Conservation (phyloP, 2,329 filamentous ascomycete species). For the Aureobasidium subglaciale region DNA sequence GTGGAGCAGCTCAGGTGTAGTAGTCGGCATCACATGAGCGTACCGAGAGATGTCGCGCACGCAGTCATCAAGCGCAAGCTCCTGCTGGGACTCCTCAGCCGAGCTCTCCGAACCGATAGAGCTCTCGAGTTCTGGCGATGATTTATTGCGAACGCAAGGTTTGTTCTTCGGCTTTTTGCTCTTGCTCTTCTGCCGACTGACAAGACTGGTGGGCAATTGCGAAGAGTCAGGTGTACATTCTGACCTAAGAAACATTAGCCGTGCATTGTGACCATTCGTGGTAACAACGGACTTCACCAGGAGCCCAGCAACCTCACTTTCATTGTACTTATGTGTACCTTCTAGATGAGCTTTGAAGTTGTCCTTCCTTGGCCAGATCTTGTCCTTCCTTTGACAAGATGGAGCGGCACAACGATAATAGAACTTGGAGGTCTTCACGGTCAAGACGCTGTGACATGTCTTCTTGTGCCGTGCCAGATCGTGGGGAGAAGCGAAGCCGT, state of each 20-base stretch:
- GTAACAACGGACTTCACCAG: background rate
- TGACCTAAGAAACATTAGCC: background rate
- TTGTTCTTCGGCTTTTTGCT: background rate
- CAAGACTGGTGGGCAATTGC: background rate
- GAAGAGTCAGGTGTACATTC: background rate
- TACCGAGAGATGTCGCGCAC: too few species aligned
- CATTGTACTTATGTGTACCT: slow-evolving; percentile 7
- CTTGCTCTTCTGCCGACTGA: background rate
- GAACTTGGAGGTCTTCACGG: slow-evolving; percentile 8
- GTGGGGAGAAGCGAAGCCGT: slow-evolving; percentile 11
- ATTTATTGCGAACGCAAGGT: background rate
- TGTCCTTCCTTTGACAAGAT: slow-evolving; percentile 10
- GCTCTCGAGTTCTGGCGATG: background rate
- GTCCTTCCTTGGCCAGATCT: slow-evolving; percentile 12
- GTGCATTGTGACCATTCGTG: background rate
- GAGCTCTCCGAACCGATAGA: background rate
- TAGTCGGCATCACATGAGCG: too few species aligned
- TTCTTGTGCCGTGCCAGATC: slow-evolving; percentile 14
- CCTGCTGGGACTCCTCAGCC: background rate
- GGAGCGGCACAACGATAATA: slow-evolving; percentile 13
- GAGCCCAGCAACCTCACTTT: background rate
- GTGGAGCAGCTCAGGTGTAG: too few species aligned
- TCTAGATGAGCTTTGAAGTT: slow-evolving; percentile 15
- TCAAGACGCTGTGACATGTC: slow-evolving; percentile 12
- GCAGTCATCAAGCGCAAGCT: too few species aligned